Conservation (phyloP, 805 yeast species). For the Tetrapisispora namnaoensis region DNA sequence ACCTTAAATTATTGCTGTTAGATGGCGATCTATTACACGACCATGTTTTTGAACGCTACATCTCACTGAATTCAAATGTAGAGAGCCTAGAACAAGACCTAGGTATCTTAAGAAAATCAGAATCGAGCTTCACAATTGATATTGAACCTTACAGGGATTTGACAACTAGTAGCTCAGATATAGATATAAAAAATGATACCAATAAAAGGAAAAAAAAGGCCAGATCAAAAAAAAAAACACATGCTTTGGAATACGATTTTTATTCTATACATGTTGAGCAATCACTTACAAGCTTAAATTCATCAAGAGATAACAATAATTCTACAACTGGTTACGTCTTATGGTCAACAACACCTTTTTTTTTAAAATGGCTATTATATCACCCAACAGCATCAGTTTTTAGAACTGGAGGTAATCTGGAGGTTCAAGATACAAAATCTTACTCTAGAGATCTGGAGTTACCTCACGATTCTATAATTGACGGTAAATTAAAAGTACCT, state of each 20-base stretch:
- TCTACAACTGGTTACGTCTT: conserved; percentile 31
- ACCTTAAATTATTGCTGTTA: neutral
- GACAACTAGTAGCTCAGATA: neutral
- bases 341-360: conserved; percentile 29
- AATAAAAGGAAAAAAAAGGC: neutral
- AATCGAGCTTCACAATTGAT: conserved; percentile 10
- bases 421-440: neutral
- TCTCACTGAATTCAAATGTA: conserved; percentile 13
- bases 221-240: neutral
- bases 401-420: conserved; percentile 12
- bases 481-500: neutral
- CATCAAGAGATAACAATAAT: conserved; percentile 23
- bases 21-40: conserved; percentile 21
- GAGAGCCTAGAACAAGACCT: conserved; percentile 24
- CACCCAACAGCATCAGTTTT: conserved; percentile 10
- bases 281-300: conserved; percentile 21
- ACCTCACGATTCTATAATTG: neutral
- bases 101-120: conserved; percentile 20
- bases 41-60: conserved; percentile 27
- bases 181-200: neutral
- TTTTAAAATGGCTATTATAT: conserved; percentile 28
- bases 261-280: conserved; percentile 22
- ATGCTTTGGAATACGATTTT: neutral
- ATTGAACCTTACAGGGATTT: conserved; percentile 16
- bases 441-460: neutral